Conservation (phyloP, 805 yeast species). For the Candida silvicultrix region DNA sequence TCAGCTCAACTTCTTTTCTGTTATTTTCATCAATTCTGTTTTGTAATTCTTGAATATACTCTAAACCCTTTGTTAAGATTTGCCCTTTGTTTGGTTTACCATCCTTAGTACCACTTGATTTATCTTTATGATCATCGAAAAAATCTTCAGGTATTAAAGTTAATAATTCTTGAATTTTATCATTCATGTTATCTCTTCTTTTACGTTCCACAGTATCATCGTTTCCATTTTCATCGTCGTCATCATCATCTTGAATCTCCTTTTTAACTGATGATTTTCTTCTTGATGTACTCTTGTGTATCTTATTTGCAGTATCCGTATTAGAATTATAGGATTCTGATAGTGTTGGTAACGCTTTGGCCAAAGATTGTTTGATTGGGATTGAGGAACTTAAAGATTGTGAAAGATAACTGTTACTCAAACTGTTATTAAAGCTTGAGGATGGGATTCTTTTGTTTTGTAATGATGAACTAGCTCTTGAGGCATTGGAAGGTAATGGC, state of each 20-base stretch:
- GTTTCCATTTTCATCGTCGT: constrained; percentile 6
- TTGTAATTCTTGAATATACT: constrained; percentile 61
- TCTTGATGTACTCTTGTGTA: constrained; percentile 6
- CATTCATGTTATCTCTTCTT: constrained; percentile 52
- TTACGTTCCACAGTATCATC: constrained; percentile 35
- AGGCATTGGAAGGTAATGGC: neutral
- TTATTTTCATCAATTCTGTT: constrained; percentile 72
- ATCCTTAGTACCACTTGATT: constrained; percentile 66
- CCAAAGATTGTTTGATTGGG: constrained; percentile 19
- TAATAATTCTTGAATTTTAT: constrained; percentile 47
- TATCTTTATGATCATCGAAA: constrained; percentile 34
- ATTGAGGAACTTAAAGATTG: constrained; percentile 8
- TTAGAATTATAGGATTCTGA: constrained; percentile 6
- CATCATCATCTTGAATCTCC: constrained; percentile 1
- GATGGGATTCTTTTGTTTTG: constrained; percentile 2
- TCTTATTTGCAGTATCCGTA: constrained; percentile 17
- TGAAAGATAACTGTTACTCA: constrained; percentile 1
- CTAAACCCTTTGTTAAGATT: constrained; percentile 68
- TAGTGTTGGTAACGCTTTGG: constrained; percentile 15
- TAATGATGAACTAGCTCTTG: neutral
- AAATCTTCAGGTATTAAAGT: constrained; percentile 37
- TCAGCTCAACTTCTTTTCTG: constrained; percentile 69
- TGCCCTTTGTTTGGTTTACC: constrained; percentile 86
- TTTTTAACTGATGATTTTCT: constrained; percentile 11
- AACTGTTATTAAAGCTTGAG: constrained; percentile 1